Conservation (phyloP, 2,329 filamentous ascomycete species). For the Colletotrichum lindemuthianum region DNA sequence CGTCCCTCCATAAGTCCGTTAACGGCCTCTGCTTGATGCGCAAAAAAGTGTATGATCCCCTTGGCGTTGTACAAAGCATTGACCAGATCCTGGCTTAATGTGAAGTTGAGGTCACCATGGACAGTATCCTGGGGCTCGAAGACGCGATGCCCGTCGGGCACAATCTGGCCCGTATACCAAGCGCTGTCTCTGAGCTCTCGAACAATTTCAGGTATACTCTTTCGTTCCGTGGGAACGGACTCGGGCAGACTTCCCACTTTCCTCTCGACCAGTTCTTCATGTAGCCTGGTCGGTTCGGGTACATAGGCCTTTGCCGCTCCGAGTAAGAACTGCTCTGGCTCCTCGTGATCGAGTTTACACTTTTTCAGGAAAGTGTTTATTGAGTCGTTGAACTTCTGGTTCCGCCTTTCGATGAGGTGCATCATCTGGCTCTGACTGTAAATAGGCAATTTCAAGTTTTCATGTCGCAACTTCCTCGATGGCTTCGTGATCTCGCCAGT, state of each 20-base stretch:
- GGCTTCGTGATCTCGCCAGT: constrained; percentile 78
- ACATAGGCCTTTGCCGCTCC: constrained; percentile 68
- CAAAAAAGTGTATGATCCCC: constrained; percentile 85
- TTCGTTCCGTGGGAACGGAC: constrained; percentile 82
- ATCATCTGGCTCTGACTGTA: constrained; percentile 95
- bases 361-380: constrained; percentile 80
- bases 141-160: constrained; percentile 90
- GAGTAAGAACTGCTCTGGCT: constrained; percentile 74
- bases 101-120: constrained; percentile 85
- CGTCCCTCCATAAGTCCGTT: constrained; percentile 85
- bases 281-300: constrained; percentile 63
- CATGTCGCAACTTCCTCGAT: constrained; percentile 74
- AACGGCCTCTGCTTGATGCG: constrained; percentile 93
- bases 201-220: constrained; percentile 85
- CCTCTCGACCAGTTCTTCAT: constrained; percentile 44
- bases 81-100: constrained; percentile 90
- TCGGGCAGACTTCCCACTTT: constrained; percentile 66
- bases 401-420: constrained; percentile 87
- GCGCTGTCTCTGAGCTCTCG: constrained; percentile 81
- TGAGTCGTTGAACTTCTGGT: constrained; percentile 82
- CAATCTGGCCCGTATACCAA: constrained; percentile 93
- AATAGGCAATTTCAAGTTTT: constrained; percentile 89
- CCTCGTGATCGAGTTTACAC: constrained; percentile 70
- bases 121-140: constrained; percentile 87
- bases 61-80: constrained; percentile 95